phyloP scores from a whole-genome alignment of 1,139 yeast species.

The Saccharomyces hybrid region DNA sequence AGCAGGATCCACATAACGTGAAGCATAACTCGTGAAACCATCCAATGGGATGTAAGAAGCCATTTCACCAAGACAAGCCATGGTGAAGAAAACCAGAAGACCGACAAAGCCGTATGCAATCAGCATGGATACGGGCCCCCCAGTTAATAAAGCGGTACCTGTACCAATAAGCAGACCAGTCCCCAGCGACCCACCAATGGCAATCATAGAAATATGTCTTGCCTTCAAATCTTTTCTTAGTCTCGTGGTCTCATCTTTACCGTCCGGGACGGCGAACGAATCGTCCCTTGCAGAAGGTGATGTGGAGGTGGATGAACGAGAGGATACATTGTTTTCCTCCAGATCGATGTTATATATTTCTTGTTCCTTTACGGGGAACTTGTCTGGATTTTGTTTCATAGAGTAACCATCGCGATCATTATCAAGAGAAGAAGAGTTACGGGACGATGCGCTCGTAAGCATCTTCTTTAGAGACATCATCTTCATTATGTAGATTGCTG shows the following conservation, averaged over 20 bases:
- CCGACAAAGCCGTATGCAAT: constrained; percentile 57
- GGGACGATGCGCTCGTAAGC: not conserved
- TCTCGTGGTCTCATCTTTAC: constrained; percentile 42
- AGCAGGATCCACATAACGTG: constrained; percentile 61
- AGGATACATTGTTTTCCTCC: not conserved
- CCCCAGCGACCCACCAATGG: constrained; percentile 51
- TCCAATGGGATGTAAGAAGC: constrained; percentile 67
- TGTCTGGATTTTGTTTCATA: not conserved
- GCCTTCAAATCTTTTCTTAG: constrained; percentile 58
- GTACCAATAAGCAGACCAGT: constrained; percentile 70
- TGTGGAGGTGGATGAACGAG: not conserved
- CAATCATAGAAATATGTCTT: constrained; percentile 70
- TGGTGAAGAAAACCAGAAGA: constrained; percentile 55
- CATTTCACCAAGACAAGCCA: constrained; percentile 69
- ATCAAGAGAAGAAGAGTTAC: not conserved
- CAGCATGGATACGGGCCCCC: constrained; percentile 47
- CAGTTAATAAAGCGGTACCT: constrained; percentile 48
- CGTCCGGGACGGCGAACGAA: constrained; percentile 11
- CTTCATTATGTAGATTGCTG: not conserved
- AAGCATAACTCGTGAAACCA: constrained; percentile 65
- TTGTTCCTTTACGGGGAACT: not conserved
- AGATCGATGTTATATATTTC: not conserved
- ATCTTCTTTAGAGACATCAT: not conserved
- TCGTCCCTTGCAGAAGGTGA: not conserved
- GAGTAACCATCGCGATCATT: not conserved